phyloP scores from a whole-genome alignment of 169 alveolate genomes.

The Blepharisma undulans region DNA sequence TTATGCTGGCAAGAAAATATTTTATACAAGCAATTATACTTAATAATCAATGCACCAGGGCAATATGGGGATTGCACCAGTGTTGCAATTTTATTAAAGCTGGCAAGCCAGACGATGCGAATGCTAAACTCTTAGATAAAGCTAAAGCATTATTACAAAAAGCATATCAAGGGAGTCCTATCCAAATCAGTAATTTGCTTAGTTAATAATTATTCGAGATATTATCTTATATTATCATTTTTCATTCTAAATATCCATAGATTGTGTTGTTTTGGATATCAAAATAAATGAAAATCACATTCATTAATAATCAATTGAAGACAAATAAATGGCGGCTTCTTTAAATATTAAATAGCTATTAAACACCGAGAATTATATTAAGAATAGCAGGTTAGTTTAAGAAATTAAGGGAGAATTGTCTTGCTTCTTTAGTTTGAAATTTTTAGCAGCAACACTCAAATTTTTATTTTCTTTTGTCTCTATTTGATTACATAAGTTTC shows the following conservation, averaged over 20 bases:
- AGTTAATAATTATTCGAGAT: background rate
- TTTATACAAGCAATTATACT: background rate
- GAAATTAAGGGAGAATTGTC: background rate
- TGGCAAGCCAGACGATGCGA: background rate
- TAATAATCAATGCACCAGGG: conserved; percentile 24
- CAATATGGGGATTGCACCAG: conserved; percentile 37
- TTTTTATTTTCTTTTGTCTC: background rate
- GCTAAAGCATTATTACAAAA: background rate
- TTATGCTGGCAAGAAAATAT: conserved; percentile 29
- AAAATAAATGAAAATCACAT: background rate
- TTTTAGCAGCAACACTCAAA: background rate
- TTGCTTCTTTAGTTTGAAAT: background rate
- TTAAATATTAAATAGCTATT: too few relatives aligned
- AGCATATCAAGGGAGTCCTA: background rate
- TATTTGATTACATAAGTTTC: background rate
- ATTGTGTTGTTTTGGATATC: background rate
- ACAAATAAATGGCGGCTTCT: background rate
- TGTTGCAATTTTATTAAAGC: background rate
- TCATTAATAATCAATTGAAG: background rate
- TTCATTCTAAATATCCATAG: too few relatives aligned
- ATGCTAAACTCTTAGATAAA: background rate
- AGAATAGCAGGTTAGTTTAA: background rate
- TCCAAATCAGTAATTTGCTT: background rate
- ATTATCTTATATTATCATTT: too few relatives aligned
- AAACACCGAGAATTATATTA: background rate